A percentile compares a stretch with the other conserved stretches of the same genome.
Evolutionary conservation across 2,329 filamentous ascomycete species (phyloP).

Genomic region (Alternaria novae-zelandiae): DNA sequence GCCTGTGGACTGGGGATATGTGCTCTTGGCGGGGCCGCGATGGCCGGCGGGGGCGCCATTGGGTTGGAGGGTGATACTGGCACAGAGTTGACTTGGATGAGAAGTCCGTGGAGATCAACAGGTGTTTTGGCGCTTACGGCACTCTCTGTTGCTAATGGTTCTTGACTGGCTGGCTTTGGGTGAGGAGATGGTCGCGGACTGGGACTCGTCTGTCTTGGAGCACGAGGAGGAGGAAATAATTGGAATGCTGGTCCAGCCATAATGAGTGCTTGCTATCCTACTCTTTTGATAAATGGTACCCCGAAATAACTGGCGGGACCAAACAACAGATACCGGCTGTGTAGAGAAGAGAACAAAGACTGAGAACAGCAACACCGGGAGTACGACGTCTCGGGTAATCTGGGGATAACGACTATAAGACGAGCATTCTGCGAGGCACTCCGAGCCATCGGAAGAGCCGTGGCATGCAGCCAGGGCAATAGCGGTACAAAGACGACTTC

Average conservation of each 20-base stretch:
- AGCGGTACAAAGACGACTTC: constrained; percentile 42
- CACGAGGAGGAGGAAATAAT: constrained; percentile 47
- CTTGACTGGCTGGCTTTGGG: constrained; percentile 38
- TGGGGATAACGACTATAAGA: constrained; percentile 46
- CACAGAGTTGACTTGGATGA: constrained; percentile 49
- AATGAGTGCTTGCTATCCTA: constrained; percentile 19
- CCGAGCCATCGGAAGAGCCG: constrained; percentile 15
- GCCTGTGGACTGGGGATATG: constrained; percentile 32
- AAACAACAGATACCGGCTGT: constrained; percentile 16
- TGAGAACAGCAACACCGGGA: constrained; percentile 21
- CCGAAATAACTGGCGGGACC: constrained; percentile 25
- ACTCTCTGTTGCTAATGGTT: constrained; percentile 39
- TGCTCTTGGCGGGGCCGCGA: constrained; percentile 35
- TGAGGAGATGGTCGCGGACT: constrained; percentile 31
- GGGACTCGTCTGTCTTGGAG: constrained; percentile 43
- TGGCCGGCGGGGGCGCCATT: constrained; percentile 26
- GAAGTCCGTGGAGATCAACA: constrained; percentile 48
- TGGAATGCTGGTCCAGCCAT: constrained; percentile 48
- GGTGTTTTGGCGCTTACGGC: constrained; percentile 38
- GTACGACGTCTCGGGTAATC: constrained; percentile 31
- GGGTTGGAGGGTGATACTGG: constrained; percentile 41
- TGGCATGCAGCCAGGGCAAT: constrained; percentile 29
- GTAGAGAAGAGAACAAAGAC: constrained; percentile 15
- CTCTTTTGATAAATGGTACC: constrained; percentile 20
- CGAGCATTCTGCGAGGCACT: constrained; percentile 15